These are phyloP conservation scores for Rhizopogon roseolus DNA, from an alignment of 768 basidiomycete species.

Conservation along the genomic window DNA sequence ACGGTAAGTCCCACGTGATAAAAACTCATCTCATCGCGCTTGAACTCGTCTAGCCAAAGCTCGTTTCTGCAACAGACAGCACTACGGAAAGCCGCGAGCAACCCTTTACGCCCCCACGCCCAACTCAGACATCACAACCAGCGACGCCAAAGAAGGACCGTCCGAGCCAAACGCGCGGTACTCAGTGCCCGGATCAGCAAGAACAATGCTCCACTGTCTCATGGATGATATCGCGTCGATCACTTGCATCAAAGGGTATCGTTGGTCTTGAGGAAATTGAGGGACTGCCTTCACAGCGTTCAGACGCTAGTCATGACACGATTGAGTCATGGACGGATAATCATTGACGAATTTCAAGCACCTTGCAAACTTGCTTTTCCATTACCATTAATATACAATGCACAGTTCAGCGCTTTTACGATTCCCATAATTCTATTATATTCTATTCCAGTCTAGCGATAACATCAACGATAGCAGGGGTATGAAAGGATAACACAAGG, in stretches of 20 bases:
- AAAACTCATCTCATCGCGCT: neutral
- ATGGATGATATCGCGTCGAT: constrained; percentile 20
- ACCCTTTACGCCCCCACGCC: constrained; percentile 18
- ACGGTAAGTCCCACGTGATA: neutral
- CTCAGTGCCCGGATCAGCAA: constrained; percentile 8
- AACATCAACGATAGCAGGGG: neutral
- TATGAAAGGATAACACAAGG: constrained; percentile 7
- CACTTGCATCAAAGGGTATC: constrained; percentile 8
- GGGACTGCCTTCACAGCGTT: constrained; percentile 3
- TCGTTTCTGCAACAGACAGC: neutral
- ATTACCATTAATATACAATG: constrained; percentile 11
- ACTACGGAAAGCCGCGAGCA: neutral
- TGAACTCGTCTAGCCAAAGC: neutral
- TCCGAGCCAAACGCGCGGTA: constrained; percentile 8
- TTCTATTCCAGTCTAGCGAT: neutral
- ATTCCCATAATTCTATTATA: neutral
- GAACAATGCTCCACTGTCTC: constrained; percentile 19
- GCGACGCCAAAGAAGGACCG: constrained; percentile 22
- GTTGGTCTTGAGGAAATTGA: constrained; percentile 4
- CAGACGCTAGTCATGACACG: constrained; percentile 22
- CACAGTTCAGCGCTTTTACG: neutral
- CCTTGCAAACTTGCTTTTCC: neutral
- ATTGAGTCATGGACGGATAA: constrained; percentile 34
- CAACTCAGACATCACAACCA: constrained; percentile 13
- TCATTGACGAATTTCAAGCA: neutral